These are phyloP conservation scores for Cercospora sp. DNA, from an alignment of 2,329 filamentous ascomycete genomes.

Conservation along the genomic window DNA sequence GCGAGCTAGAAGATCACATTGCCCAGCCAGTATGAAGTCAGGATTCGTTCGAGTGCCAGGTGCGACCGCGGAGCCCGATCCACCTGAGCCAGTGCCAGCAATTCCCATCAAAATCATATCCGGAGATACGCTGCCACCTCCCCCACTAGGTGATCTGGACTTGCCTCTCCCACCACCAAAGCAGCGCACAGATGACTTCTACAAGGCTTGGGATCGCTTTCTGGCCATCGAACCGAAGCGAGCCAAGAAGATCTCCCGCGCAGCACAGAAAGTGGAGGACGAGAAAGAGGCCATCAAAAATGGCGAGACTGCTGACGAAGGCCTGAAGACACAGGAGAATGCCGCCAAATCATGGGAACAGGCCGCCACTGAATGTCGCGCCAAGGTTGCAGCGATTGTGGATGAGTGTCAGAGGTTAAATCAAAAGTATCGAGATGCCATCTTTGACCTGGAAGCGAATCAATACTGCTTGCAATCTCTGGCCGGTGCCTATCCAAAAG, in stretches of 20 bases:
- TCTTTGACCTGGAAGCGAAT: slow-evolving; percentile 81
- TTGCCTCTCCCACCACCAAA: slow-evolving; percentile 6
- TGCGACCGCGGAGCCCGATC: slow-evolving; percentile 23
- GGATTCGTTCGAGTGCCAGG: slow-evolving; percentile 19
- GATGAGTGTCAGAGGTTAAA: slow-evolving; percentile 72
- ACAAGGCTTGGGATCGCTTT: slow-evolving; percentile 38
- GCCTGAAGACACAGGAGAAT: slow-evolving; percentile 31
- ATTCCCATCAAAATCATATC: slow-evolving; percentile 32
- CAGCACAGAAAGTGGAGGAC: slow-evolving; percentile 24
- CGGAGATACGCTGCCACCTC: slow-evolving; percentile 21
- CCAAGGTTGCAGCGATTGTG: slow-evolving; percentile 59
- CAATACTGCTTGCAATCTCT: slow-evolving; percentile 35
- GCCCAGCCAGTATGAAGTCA: slow-evolving; percentile 20
- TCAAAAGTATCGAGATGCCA: slow-evolving; percentile 81
- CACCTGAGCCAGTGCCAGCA: slow-evolving; percentile 28
- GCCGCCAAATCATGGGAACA: slow-evolving; percentile 64
- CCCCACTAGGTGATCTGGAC: slow-evolving; percentile 14
- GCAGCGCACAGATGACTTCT: slow-evolving; percentile 30
- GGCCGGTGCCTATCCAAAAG: slow-evolving; percentile 24
- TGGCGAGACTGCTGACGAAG: slow-evolving; percentile 22
- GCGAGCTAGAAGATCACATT: neutral
- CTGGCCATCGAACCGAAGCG: slow-evolving; percentile 33
- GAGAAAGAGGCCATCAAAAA: slow-evolving; percentile 26
- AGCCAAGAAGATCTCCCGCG: slow-evolving; percentile 29
- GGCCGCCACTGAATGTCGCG: slow-evolving; percentile 66